phyloP scores from a whole-genome alignment of 306 rosid genomes.

The Medicago lupulina region DNA sequence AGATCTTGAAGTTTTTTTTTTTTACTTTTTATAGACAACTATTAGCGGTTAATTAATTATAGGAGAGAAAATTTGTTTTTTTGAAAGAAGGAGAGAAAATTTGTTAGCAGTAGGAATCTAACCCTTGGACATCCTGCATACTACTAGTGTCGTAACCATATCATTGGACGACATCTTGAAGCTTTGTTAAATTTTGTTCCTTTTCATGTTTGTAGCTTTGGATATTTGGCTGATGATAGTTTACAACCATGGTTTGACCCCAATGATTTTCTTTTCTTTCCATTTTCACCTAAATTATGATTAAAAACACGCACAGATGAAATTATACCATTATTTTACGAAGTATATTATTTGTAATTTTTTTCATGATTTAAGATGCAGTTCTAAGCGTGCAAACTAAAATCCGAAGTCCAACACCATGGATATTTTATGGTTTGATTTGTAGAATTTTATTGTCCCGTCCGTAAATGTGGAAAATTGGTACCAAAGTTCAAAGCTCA shows the following conservation, averaged over 20 bases:
- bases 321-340: no score
- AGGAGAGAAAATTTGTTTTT: neutral
- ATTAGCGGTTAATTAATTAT: neutral
- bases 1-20: conserved; percentile 4
- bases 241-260: neutral
- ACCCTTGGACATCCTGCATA: neutral
- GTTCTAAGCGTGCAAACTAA: no score
- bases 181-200: neutral
- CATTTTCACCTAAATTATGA: no score
- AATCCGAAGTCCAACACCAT: no score
- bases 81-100: neutral
- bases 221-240: neutral
- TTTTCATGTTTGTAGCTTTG: conserved; percentile 12
- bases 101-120: neutral
- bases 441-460: no score
- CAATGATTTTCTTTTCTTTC: no score
- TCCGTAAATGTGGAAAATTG: no score
- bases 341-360: no score
- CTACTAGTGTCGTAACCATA: neutral
- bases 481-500: no score
- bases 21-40: neutral
- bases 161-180: neutral
- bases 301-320: no score
- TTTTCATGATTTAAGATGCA: no score
- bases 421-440: no score